Evolutionary conservation across 768 basidiomycete genomes (phyloP), one percentile per base, ranked within the genome.

Genomic region (Pholiota microspora): DNA sequence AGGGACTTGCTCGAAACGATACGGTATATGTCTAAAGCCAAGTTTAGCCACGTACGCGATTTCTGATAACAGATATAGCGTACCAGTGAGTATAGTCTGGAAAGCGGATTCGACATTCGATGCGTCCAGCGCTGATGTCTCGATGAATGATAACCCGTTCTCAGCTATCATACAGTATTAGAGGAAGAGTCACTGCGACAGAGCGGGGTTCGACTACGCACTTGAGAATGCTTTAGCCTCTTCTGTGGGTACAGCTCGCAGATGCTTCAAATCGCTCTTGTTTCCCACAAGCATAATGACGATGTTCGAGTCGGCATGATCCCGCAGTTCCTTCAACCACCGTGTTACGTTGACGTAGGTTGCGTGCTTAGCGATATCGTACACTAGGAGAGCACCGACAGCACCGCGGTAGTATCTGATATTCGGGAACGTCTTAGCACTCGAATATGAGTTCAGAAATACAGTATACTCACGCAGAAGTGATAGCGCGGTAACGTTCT

Each of bases 111-210:
- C 96, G 73, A 99, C 95, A 75, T 98, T 97, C 48, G 94, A 95
- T 64, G 96, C 93, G 85, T 99, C 97, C 83, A 98, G 86, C 76
- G 96, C 96, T 67, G 96, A 99, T 57, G 96, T 99, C 80, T 99
- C 96, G 61, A 99, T 96, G 80, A 96, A 96, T 52, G 89, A 92
- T 62, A 98, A 73, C 18, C 86, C 86, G 66, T 95, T 94, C 75
- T 96, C 94, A 63, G 89, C 93, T 93, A 64, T 21, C 12, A 42
- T 2, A 49, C 42, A 45, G 38, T 16, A 28, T 53, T 50, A 49
- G 8, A 40, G 12, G 23, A 29, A 6, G 12, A 12, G 12, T 51
- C 46, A 66, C 55, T 34, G 45, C 27, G 29, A 42, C 23, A 5
- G 25, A 49, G 45, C 44, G 51, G 7, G 50, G 12, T n/a, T 36